Conservation (phyloP, 345 rosid species). For the Boechera retrofracta region DNA sequence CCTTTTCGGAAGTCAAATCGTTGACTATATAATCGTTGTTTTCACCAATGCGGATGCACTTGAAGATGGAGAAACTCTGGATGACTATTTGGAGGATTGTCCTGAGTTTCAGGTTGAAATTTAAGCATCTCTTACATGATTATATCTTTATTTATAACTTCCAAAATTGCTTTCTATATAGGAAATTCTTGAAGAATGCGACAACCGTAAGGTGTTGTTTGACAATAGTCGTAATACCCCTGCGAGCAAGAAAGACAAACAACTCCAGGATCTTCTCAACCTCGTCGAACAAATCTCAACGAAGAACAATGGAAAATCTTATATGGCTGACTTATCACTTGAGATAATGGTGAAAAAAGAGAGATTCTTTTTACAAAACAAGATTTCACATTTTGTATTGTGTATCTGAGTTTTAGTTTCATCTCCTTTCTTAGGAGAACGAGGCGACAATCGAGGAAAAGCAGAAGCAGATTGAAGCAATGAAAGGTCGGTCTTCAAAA, state of each 20-base stretch:
- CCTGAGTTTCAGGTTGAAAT: slow-evolving; percentile 33
- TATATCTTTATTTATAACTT: slow-evolving; percentile 9
- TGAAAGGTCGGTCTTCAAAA: slow-evolving; percentile 18
- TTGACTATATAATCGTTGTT: slow-evolving; percentile 39
- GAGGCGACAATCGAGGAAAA: slow-evolving; percentile 5
- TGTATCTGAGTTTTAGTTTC: background rate
- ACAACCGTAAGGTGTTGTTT: slow-evolving; percentile 42
- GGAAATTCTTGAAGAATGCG: slow-evolving; percentile 43
- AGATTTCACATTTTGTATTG: background rate
- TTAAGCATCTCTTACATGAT: background rate
- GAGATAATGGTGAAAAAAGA: slow-evolving; percentile 32
- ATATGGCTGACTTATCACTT: slow-evolving; percentile 41
- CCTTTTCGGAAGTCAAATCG: slow-evolving; percentile 36
- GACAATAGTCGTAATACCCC: slow-evolving; percentile 31
- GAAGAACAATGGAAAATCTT: slow-evolving; percentile 38
- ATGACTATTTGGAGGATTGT: slow-evolving; percentile 38
- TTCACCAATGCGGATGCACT: slow-evolving; percentile 44
- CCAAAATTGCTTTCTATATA: background rate
- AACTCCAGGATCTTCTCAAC: slow-evolving; percentile 40
- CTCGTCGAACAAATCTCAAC: slow-evolving; percentile 34
- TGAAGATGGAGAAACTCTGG: slow-evolving; percentile 29
- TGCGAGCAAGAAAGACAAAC: slow-evolving; percentile 19
- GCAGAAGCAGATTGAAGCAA: slow-evolving; percentile 31
- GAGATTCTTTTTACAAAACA: background rate
- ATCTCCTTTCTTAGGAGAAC: slow-evolving; percentile 14